These are phyloP conservation scores for Vitellaria paradoxa DNA, from an alignment of 179 eudicot genomes.

Conservation along the genomic window DNA sequence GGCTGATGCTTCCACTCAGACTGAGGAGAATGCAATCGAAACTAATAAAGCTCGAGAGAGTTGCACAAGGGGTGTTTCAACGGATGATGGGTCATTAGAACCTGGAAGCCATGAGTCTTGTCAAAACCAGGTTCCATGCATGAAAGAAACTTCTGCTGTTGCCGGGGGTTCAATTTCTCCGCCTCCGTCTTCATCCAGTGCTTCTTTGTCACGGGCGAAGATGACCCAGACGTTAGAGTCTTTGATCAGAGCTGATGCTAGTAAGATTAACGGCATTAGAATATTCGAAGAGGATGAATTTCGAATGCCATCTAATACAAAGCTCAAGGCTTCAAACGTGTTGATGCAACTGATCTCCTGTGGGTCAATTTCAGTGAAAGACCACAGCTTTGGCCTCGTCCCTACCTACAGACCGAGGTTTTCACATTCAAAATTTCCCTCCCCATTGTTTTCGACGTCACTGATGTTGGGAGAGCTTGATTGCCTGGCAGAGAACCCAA, in stretches of 20 bases:
- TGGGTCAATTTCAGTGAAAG: conserved; percentile 91
- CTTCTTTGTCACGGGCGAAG: conserved; percentile 69
- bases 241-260: conserved; percentile 80
- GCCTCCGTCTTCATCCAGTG: conserved; percentile 61
- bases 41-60: conserved; percentile 42
- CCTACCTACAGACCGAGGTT: conserved; percentile 75
- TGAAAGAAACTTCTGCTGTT: conserved; percentile 35
- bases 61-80: conserved; percentile 82
- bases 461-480: conserved; percentile 86
- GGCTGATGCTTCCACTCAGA: conserved; percentile 93
- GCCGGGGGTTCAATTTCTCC: conserved; percentile 45
- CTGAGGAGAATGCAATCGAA: conserved; percentile 56
- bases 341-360: conserved; percentile 93
- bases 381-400: conserved; percentile 81
- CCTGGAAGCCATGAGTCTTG: conserved; percentile 30
- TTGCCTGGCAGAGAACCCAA: conserved; percentile 68
- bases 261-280: conserved; percentile 68
- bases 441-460: conserved; percentile 80
- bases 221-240: conserved; percentile 74
- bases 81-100: conserved; percentile 64
- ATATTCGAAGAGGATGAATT: conserved; percentile 57
- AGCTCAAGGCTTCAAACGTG: conserved; percentile 72
- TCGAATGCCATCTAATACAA: conserved; percentile 42
- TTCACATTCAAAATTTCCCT: conserved; percentile 69
- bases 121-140: conserved; percentile 21